These are phyloP conservation scores for Geosmithia flava DNA, from an alignment of 2,329 filamentous ascomycete genomes.

Conservation along the genomic window DNA sequence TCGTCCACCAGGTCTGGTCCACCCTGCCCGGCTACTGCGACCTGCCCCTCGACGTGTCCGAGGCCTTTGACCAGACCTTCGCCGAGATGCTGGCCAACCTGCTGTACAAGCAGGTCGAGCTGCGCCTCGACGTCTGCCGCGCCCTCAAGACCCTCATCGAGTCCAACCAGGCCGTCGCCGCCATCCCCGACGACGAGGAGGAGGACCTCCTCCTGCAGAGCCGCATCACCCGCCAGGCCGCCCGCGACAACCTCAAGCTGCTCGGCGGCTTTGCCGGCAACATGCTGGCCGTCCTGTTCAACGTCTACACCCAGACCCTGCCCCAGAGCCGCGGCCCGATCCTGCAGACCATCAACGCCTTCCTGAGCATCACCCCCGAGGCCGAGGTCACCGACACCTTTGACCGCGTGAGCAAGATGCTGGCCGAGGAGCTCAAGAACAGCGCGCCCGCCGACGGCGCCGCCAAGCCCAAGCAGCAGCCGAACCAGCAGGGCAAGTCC, in stretches of 20 bases:
- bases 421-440: conserved; percentile 56
- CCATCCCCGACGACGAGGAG: conserved; percentile 53
- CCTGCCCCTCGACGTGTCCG: conserved; percentile 64
- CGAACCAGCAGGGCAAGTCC: conserved; percentile 30
- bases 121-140: conserved; percentile 79
- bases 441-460: conserved; percentile 23
- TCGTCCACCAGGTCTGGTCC: conserved; percentile 93
- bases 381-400: conserved; percentile 81
- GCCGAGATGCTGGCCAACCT: conserved; percentile 86
- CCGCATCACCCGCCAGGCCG: conserved; percentile 61
- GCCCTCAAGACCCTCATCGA: conserved; percentile 80
- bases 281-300: conserved; percentile 92
- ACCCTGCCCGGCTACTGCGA: conserved; percentile 91
- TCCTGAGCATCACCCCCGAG: conserved; percentile 73
- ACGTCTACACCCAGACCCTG: conserved; percentile 93
- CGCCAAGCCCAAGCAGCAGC: conserved; percentile 39
- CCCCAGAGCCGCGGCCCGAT: conserved; percentile 87
- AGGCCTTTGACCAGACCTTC: conserved; percentile 75
- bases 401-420: conserved; percentile 71
- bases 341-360: conserved; percentile 87
- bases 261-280: conserved; percentile 73
- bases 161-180: conserved; percentile 72
- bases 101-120: conserved; percentile 80
- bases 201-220: conserved; percentile 68
- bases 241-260: conserved; percentile 70